Evolutionary conservation across 2,329 filamentous ascomycete species (phyloP), one percentile per base, ranked within the genome.

Genomic region (Ophiocordyceps camponoti-rufipedis): DNA sequence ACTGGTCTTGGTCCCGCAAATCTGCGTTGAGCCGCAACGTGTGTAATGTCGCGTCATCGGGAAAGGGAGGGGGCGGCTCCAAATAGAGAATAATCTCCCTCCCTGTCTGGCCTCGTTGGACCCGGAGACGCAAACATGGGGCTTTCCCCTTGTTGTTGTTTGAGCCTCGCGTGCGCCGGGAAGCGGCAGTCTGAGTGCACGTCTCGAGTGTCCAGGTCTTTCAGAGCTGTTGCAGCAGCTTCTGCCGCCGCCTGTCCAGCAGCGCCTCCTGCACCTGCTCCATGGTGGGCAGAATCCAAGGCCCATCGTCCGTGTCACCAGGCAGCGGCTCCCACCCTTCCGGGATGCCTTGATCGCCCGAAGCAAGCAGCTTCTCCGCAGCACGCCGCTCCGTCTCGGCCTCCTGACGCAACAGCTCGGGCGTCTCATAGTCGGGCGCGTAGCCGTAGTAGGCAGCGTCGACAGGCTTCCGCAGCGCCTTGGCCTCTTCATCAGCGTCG

Each of bases 371-470:
- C 49, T 76, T 71, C 55, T 86, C 80, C 48, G 76, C 70, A 0
- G 87, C 86, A 59, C 93, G 83, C 52, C 78, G 74, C 69, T 96
- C 91, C 66, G 87, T 91, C 56, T 76, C 70, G 42, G 68, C 72
- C 69, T 98, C 91, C 59, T 93, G 94, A 44, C 70, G 75, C 50
- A 95, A 60, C 56, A 96, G 59, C 42, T 72, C 77, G 0, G 82
- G 85, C 60, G 94, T 86, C 62, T 96, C 91, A 62, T 96, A 88
- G 53, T 88, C 85, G 8, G 88, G 73, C 49, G 87, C 88, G 62
- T 94, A 98, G 39, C 91, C 91, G 61, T 95, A 98, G 63, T 98
- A 98, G 31, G 80, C 82, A 12, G 91, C 91, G 63, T 98, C 86
- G 9, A 98, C 88, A 53, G 80, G 75, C 63, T 75, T 79, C 49